Percentiles rank a stretch among this genome's conserved stretches.
These are phyloP conservation scores for peach (Prunus persica) DNA, from an alignment of 306 rosid species.

Conservation along the genomic window Prunus_persica_NCBIv2 NC_034011.1:9341001-9341500, in stretches of 20 bases:
- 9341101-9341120: not conserved
- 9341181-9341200: not conserved
- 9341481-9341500: no score
- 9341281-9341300: not conserved
- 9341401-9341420: no score
- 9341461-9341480: no score
- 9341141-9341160: not conserved
- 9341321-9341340: no score
- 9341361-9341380: no score
- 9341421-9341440: no score
- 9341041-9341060: slow-evolving; percentile 1
- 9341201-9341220: slow-evolving; percentile 10
- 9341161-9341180: not conserved
- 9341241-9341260: not conserved
- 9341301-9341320: no score
- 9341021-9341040: not conserved
- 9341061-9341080: not conserved
- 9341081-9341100: slow-evolving; percentile 6
- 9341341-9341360: no score
- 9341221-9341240: slow-evolving; percentile 1
- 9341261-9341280: not conserved
- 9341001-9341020: not conserved
- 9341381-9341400: no score
- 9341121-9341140: not conserved
- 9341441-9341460: no score